phyloP scores from a whole-genome alignment of 768 basidiomycete species.

The Multifurca ochricompacta region DNA sequence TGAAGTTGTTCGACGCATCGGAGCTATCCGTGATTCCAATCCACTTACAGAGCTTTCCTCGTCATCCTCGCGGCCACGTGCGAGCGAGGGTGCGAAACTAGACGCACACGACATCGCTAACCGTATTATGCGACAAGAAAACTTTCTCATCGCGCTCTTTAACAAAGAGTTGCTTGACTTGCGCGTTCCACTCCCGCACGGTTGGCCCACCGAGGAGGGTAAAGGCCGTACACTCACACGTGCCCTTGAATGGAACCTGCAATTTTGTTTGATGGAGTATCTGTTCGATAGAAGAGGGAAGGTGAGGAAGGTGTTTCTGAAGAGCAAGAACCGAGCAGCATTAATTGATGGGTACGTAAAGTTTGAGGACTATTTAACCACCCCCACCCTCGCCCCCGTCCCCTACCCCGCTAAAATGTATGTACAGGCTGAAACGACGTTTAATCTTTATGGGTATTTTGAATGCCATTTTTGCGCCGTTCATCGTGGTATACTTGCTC shows the following conservation, averaged over 20 bases:
- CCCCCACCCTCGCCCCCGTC: no score
- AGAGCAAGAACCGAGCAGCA: constrained; percentile 67
- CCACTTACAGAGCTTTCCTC: constrained; percentile 84
- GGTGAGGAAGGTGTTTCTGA: constrained; percentile 87
- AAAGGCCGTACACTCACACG: constrained; percentile 79
- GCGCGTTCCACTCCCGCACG: constrained; percentile 66
- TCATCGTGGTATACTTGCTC: constrained; percentile 91
- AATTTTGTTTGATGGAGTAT: constrained; percentile 93
- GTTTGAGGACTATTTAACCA: neutral
- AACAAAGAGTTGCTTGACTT: constrained; percentile 95
- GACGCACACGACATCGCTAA: constrained; percentile 98
- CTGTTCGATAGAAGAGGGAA: constrained; percentile 85
- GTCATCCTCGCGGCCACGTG: constrained; percentile 41
- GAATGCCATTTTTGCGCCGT: constrained; percentile 92
- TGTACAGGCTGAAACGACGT: constrained; percentile 61
- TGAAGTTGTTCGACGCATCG: constrained; percentile 85
- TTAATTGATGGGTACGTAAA: constrained; percentile 70
- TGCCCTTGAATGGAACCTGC: constrained; percentile 94
- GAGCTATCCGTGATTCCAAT: constrained; percentile 85
- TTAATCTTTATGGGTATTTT: constrained; percentile 97
- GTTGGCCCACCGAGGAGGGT: constrained; percentile 47
- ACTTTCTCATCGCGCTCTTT: constrained; percentile 95
- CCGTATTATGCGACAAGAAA: constrained; percentile 96
- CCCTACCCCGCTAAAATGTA: constrained; percentile 5
- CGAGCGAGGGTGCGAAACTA: constrained; percentile 73